phyloP scores from a whole-genome alignment of 2,329 filamentous ascomycete genomes.

The Bipolaris gigantea region DNA sequence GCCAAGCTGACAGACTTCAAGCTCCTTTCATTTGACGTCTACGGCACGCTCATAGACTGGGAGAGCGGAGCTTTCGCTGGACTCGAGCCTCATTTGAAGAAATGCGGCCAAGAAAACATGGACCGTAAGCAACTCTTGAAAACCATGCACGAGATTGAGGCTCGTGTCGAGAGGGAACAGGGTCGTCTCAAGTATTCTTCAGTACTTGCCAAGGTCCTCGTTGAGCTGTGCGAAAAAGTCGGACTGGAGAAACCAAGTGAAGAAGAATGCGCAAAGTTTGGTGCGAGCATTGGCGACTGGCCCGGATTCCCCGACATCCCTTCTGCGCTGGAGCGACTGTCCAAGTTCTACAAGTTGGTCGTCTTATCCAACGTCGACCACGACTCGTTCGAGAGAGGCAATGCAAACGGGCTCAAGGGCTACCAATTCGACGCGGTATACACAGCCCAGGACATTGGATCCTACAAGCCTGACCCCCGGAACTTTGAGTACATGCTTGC shows the following conservation, averaged over 20 bases:
- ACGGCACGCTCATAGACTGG: slow-evolving; percentile 80
- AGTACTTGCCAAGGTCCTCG: slow-evolving; percentile 58
- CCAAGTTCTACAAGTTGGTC: slow-evolving; percentile 59
- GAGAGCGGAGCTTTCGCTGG: slow-evolving; percentile 64
- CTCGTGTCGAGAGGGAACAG: slow-evolving; percentile 54
- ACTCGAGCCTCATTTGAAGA: slow-evolving; percentile 55
- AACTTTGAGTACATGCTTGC: slow-evolving; percentile 70
- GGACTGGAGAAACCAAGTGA: slow-evolving; percentile 43
- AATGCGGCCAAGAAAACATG: slow-evolving; percentile 24
- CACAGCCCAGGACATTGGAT: slow-evolving; percentile 71
- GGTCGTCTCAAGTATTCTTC: slow-evolving; percentile 63
- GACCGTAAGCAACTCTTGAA: slow-evolving; percentile 38
- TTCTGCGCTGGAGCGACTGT: slow-evolving; percentile 55
- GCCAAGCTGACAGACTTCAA: slow-evolving; percentile 48
- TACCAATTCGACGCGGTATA: slow-evolving; percentile 65
- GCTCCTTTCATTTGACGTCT: slow-evolving; percentile 74
- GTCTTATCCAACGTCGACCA: slow-evolving; percentile 64
- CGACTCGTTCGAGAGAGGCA: slow-evolving; percentile 54
- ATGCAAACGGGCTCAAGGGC: slow-evolving; percentile 54
- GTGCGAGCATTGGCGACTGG: slow-evolving; percentile 57
- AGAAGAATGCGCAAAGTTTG: slow-evolving; percentile 54
- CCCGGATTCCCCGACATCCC: slow-evolving; percentile 61
- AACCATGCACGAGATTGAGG: slow-evolving; percentile 53
- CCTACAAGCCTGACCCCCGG: slow-evolving; percentile 66
- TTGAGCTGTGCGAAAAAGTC: slow-evolving; percentile 52